phyloP scores from a whole-genome alignment of 345 rosid species.

The Clausena lansium region DNA sequence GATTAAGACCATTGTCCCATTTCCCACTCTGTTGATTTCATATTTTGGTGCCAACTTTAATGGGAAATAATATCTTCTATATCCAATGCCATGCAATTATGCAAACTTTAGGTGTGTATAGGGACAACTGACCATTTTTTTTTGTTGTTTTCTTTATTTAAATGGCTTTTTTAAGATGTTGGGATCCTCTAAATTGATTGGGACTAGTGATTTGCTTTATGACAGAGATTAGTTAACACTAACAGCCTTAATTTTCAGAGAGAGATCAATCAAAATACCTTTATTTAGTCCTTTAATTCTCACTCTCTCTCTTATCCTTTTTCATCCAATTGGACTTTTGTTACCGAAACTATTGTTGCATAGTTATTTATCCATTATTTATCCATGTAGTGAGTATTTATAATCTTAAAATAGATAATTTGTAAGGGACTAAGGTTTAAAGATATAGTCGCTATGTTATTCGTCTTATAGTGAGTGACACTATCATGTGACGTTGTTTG shows the following conservation, averaged over 20 bases:
- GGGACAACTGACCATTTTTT: slow-evolving; percentile 3
- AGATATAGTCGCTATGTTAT: too few species aligned
- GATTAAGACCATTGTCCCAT: background rate
- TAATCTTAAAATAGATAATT: background rate
- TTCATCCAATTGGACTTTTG: background rate
- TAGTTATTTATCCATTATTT: background rate
- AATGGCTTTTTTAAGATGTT: background rate
- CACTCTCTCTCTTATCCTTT: background rate
- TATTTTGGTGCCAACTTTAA: background rate
- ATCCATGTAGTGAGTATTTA: too few species aligned
- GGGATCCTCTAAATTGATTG: background rate
- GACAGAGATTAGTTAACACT: background rate
- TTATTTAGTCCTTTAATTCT: background rate
- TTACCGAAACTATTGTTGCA: background rate
- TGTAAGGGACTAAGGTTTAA: background rate
- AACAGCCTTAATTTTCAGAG: background rate
- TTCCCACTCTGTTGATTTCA: background rate
- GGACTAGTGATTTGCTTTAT: background rate
- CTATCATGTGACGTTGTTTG: too few species aligned
- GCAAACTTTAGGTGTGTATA: background rate
- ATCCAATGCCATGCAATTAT: too few species aligned
- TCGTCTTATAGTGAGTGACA: too few species aligned
- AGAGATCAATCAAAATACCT: background rate
- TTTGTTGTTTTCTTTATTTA: background rate
- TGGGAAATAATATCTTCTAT: background rate